phyloP scores from a whole-genome alignment of 352 stramenopile genomes.

The Globisporangium heterothallicum region DNA sequence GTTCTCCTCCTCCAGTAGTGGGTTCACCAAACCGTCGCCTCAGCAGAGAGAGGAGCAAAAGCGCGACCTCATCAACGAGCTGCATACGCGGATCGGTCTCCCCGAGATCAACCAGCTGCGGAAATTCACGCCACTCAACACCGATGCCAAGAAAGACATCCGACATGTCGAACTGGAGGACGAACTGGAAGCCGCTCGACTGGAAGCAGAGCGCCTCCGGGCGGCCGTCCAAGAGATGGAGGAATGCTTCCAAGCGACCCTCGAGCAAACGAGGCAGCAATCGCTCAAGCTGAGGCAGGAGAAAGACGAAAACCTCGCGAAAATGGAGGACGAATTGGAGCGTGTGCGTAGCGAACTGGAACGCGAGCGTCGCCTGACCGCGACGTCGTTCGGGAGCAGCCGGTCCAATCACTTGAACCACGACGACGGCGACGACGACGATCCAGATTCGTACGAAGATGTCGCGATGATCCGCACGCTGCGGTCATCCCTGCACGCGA shows the following conservation, averaged over 20 bases:
- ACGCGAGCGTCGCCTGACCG: constrained; percentile 33
- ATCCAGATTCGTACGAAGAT: constrained; percentile 29
- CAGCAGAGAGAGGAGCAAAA: constrained; percentile 47
- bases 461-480: constrained; percentile 28
- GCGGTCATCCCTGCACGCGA: constrained; percentile 27
- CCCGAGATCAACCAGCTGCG: constrained; percentile 64
- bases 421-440: constrained; percentile 22
- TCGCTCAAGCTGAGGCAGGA: constrained; percentile 58
- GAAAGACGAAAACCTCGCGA: constrained; percentile 44
- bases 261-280: constrained; percentile 41
- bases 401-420: constrained; percentile 20
- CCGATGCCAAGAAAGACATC: constrained; percentile 33
- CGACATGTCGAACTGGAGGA: constrained; percentile 43
- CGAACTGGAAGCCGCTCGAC: constrained; percentile 47
- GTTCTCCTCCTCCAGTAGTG: neutral
- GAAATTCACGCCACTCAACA: constrained; percentile 61
- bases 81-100: constrained; percentile 62
- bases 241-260: constrained; percentile 33
- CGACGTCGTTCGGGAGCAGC: constrained; percentile 20
- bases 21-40: constrained; percentile 9
- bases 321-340: constrained; percentile 43
- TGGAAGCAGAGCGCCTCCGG: constrained; percentile 57
- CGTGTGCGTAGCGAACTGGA: constrained; percentile 49
- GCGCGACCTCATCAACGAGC: constrained; percentile 69
- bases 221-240: constrained; percentile 61